These are phyloP conservation scores for Deuterostichococcus epilithicus DNA, from an alignment of 139 green algal genomes.

Conservation along the genomic window DNA sequence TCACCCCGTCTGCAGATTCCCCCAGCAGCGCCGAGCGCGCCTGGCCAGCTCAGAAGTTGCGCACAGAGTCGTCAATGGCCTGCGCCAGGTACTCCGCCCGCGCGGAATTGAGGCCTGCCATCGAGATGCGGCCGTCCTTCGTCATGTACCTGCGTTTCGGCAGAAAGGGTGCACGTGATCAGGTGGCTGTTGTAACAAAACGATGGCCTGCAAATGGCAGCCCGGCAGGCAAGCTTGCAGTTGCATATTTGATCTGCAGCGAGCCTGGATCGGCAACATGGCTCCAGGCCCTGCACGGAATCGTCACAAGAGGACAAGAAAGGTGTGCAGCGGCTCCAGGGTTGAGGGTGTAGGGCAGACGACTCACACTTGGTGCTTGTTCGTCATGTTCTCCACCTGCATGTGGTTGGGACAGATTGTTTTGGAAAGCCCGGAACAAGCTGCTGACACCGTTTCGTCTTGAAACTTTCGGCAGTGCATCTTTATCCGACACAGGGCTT, in stretches of 20 bases:
- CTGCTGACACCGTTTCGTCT: no score
- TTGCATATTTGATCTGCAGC: no score
- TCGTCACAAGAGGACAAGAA: neutral
- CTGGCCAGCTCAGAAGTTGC: conserved; percentile 19
- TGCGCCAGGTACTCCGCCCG: conserved; percentile 89
- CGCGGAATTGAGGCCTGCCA: conserved; percentile 83
- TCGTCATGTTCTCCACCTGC: conserved; percentile 94
- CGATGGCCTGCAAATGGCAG: neutral
- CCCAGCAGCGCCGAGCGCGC: no score
- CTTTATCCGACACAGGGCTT: no score
- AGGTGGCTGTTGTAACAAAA: no score
- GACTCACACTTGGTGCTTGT: conserved; percentile 73
- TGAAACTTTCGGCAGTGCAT: no score
- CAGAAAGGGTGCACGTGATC: neutral
- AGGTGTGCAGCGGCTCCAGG: no score
- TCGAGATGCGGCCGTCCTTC: conserved; percentile 90
- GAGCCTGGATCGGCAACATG: no score
- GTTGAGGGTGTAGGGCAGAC: no score
- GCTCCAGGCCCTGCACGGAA: neutral
- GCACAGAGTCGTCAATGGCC: conserved; percentile 89
- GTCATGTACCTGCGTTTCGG: conserved; percentile 89
- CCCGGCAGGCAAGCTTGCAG: no score
- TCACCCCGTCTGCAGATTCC: no score
- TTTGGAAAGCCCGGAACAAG: neutral
- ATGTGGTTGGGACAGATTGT: neutral